phyloP scores from a whole-genome alignment of 164 flowering plant genomes.

The Echeveria elegans region DNA sequence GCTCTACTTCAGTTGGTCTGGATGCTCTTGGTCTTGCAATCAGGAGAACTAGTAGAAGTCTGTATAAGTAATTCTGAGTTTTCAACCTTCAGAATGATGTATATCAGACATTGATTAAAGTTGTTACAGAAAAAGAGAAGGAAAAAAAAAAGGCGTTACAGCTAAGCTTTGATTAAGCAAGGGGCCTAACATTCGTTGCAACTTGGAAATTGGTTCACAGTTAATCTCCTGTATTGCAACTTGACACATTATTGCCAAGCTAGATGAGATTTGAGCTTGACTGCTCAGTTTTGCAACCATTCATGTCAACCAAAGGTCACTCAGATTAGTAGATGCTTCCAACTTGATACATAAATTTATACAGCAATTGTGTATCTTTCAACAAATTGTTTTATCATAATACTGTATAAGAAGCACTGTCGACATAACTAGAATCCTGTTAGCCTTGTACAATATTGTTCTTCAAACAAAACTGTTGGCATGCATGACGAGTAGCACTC shows the following conservation, averaged over 20 bases:
- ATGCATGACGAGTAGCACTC: too few species aligned
- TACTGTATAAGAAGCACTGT: too few species aligned
- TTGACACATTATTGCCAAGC: background rate
- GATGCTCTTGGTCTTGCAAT: background rate
- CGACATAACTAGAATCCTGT: too few species aligned
- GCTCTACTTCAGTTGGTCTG: background rate
- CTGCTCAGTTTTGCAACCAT: background rate
- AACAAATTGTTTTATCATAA: too few species aligned
- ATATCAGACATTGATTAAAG: background rate
- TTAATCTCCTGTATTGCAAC: background rate
- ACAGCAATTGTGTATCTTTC: too few species aligned
- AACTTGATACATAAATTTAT: conserved; percentile 7
- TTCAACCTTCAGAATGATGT: background rate
- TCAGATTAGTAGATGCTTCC: background rate
- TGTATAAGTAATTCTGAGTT: too few species aligned
- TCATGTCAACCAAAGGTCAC: background rate
- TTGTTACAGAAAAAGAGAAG: background rate
- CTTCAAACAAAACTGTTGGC: too few species aligned
- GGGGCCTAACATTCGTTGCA: background rate
- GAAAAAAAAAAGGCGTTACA: too few species aligned
- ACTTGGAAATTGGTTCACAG: background rate
- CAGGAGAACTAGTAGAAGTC: too few species aligned
- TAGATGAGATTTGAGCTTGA: background rate
- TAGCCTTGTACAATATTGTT: too few species aligned
- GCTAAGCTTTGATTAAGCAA: background rate